phyloP scores from a whole-genome alignment of 2,329 filamentous ascomycete species.

The Penicillium corylophilum region DNA sequence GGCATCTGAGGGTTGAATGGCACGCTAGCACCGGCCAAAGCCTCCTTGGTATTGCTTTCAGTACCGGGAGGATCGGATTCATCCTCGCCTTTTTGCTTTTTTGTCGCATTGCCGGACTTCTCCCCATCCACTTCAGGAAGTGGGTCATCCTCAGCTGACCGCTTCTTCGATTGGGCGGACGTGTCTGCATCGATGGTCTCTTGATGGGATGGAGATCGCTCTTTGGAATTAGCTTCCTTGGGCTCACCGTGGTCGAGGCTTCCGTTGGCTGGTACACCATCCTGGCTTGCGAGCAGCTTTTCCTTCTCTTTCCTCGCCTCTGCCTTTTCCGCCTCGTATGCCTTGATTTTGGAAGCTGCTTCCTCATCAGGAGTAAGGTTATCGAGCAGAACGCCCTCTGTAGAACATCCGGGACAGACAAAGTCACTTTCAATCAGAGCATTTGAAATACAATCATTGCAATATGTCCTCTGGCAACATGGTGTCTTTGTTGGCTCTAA shows the following conservation, averaged over 20 bases:
- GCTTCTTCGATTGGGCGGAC: conserved; percentile 65
- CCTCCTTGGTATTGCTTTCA: conserved; percentile 16
- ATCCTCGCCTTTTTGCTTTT: conserved; percentile 46
- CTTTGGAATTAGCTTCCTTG: conserved; percentile 13
- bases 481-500: conserved; percentile 98
- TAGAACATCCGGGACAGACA: conserved; percentile 86
- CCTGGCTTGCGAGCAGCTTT: conserved; percentile 32
- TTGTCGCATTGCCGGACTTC: conserved; percentile 32
- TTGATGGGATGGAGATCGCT: conserved; percentile 32
- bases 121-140: conserved; percentile 49
- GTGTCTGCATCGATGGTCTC: conserved; percentile 32
- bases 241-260: conserved; percentile 9
- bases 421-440: conserved; percentile 98
- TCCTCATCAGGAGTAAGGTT: conserved; percentile 83
- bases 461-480: conserved; percentile 97
- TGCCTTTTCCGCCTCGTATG: conserved; percentile 61
- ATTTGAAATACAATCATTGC: conserved; percentile 99
- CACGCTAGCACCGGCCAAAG: conserved; percentile 15
- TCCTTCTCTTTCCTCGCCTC: conserved; percentile 46
- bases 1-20: conserved; percentile 39
- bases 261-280: conserved; percentile 21
- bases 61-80: conserved; percentile 7
- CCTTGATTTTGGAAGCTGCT: conserved; percentile 72
- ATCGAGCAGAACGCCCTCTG: conserved; percentile 89
- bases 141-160: conserved; percentile 71